Base-by-base conservation (phyloP, 148 eudicot genomes). In the Mesembryanthemum crystallinum region DNA sequence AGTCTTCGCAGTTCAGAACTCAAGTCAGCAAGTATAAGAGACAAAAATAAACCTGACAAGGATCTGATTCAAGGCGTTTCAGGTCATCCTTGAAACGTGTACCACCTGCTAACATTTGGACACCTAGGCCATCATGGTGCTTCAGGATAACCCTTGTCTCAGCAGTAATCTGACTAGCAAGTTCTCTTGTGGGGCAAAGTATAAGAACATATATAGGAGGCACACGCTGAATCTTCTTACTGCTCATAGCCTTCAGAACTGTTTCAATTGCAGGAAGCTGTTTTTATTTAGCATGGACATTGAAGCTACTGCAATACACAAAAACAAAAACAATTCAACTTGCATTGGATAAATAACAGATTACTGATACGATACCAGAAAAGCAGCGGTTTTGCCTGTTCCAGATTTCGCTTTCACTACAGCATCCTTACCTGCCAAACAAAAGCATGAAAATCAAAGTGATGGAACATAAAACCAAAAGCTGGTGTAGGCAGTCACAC, bases 191-290 rank as follows among this genome's bases (percentile, higher is more conserved):
- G 66, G 98, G 98, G 78, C 98, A 95, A 54, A 95, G 83, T 82
- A 95, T 86, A 68, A 95, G 97, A 84, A 84, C 98, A 79, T 85
- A 85, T 59, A 89, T 72, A 9, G 96, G 94, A 59, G 96, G 87
- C 64, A 87, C 80, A 37, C 94, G 86, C 69, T 77, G 87, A 59
- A 35, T 80, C 67, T 37, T 76, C 43, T 82, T 76, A 62, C 76
- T 78, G 74, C 14, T 74, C 72, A 86, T 85, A 58, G 94, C 91
- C 80, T 87, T 92, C 78, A 95, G 64, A 86, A 92, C 98, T 92
- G 97, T 85, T 92, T 95, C 97, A 89, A 95, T 92, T 75, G 92
- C 97, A 74, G 97, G 98, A 86, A 92, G 90, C 98, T 95, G 92
- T 84, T 91, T 84, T 75, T 83, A 81, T 90, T 89, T 87, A 89